phyloP scores from a whole-genome alignment of 106 monocot species.

The Chionographis japonica region DNA sequence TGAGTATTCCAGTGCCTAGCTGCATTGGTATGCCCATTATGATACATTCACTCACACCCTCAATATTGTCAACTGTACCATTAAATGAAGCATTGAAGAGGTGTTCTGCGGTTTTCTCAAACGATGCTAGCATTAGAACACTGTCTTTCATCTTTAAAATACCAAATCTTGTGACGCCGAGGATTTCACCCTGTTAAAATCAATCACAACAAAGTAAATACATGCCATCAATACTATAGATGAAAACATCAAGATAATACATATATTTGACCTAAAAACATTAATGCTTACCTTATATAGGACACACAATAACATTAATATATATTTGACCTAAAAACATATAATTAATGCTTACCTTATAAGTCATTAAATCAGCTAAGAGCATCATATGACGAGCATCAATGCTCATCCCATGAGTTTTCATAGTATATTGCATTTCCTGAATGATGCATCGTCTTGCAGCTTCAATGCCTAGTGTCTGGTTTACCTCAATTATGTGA shows the following conservation, averaged over 20 bases:
- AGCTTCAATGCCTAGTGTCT: slow-evolving; percentile 94
- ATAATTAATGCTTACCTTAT: slow-evolving; percentile 36
- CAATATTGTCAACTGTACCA: slow-evolving; percentile 78
- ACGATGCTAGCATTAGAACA: slow-evolving; percentile 94
- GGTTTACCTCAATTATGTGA: slow-evolving; percentile 70
- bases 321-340: too few species aligned
- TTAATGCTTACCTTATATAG: slow-evolving; percentile 44
- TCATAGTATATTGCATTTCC: slow-evolving; percentile 78
- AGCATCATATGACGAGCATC: slow-evolving; percentile 97
- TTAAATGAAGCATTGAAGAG: slow-evolving; percentile 82
- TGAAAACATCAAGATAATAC: too few species aligned
- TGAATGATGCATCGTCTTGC: slow-evolving; percentile 83
- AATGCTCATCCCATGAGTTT: slow-evolving; percentile 80
- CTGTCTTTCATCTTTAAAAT: slow-evolving; percentile 93
- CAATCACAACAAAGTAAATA: slow-evolving; percentile 5
- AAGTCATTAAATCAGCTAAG: slow-evolving; percentile 94
- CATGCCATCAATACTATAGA: neutral
- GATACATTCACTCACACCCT: slow-evolving; percentile 94
- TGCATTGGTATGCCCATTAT: slow-evolving; percentile 97
- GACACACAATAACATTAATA: neutral
- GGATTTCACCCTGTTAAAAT: slow-evolving; percentile 74
- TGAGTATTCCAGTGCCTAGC: slow-evolving; percentile 86
- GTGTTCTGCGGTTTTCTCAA: slow-evolving; percentile 90
- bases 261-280: too few species aligned
- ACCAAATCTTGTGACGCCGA: slow-evolving; percentile 90